These are phyloP conservation scores for Penicillium sp. DNA, from an alignment of 2,329 filamentous ascomycete species.

Conservation along the genomic window DNA sequence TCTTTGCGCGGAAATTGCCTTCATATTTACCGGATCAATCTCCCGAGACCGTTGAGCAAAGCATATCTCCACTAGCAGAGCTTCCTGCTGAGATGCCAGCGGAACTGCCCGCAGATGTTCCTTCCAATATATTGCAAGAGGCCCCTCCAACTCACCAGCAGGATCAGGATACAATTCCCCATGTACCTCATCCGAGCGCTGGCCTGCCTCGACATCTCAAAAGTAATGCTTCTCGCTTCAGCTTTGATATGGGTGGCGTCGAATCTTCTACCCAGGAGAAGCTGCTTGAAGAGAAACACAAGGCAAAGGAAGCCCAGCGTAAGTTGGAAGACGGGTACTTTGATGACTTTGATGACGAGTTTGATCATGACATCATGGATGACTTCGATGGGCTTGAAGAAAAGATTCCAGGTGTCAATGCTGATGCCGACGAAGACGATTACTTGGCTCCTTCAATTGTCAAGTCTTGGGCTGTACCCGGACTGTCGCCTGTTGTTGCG, in stretches of 20 bases:
- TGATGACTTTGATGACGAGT: constrained; percentile 53
- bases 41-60: constrained; percentile 19
- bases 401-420: constrained; percentile 56
- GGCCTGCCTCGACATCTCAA: constrained; percentile 55
- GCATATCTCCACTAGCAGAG: constrained; percentile 17
- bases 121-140: constrained; percentile 14
- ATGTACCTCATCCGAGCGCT: constrained; percentile 37
- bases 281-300: constrained; percentile 67
- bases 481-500: constrained; percentile 44
- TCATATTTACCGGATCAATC: constrained; percentile 39
- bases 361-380: constrained; percentile 52
- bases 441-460: constrained; percentile 39
- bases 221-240: constrained; percentile 68
- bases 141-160: constrained; percentile 21
- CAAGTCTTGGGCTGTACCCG: constrained; percentile 45
- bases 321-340: constrained; percentile 42
- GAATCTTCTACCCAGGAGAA: constrained; percentile 66
- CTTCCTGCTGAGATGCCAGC: constrained; percentile 17
- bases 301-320: constrained; percentile 57
- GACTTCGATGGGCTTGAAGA: constrained; percentile 55
- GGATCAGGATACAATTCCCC: constrained; percentile 41
- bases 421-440: constrained; percentile 52
- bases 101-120: constrained; percentile 17
- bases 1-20: constrained; percentile 53
- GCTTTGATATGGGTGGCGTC: constrained; percentile 66